Base-by-base conservation (phyloP, 108 stramenopile genomes). In the Skeletonema menzelii region DNA sequence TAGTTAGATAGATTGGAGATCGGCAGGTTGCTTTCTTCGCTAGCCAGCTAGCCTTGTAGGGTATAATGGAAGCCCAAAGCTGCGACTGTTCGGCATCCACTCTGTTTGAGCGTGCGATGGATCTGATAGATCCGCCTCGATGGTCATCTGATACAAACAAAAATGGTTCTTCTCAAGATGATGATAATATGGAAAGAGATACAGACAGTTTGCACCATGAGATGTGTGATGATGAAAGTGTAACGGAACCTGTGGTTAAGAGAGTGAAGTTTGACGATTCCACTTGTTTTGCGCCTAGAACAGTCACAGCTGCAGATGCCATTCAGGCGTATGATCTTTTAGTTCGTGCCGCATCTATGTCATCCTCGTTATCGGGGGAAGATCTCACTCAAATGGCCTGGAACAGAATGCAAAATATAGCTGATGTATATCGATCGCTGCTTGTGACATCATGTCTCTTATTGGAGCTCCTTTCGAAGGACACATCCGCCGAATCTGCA, bases 381-480 rank as follows among this genome's bases (percentile, higher is more conserved):
- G 46, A 38, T 56, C 26, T 27, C 6, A 28, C 19, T 44, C 56
- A 27, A 0, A 30, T 13, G 59, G 46, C 24, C 65, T 76, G 75
- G 75, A 46, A 63, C 26, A 59, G 3, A 19, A 1, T 76, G 49
- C 44, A 53, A 58, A 37, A 56, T 19, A 66, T 27, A 35, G 68
- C 72, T 0, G 79, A 80, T 49, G 53, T 68, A n/a, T 73, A 73
- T 55, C 79, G 79, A 2, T 56, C 72, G 5, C 79, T 80, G 2
- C 63, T 80, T 47, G 66, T 73, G 37, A 61, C 72, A 17, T 73
- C 68, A 38, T 73, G 68, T 47, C 79, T 80, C 2, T 40, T 80
- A 37, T 31, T 73, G 22, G 68, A 80, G 62, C 72, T 80, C 17
- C 53, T 73, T 8, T 68, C 71, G 8, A 26, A 34, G n/a, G 38